Evolutionary conservation across 805 yeast species (phyloP), one percentile per base, ranked within the genome.

Genomic region (Pichia californica): DNA sequence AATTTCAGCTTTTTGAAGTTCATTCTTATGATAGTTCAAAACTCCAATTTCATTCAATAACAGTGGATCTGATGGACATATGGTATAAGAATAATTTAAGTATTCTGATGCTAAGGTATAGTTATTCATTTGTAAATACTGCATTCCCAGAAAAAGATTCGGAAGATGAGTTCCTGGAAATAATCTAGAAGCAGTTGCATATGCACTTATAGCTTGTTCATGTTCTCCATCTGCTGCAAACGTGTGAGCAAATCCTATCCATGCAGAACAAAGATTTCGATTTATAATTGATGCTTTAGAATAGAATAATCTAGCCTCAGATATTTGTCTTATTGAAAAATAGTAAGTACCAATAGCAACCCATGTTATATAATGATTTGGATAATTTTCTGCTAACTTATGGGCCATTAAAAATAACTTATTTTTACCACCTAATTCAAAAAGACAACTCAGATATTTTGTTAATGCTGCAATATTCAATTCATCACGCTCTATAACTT

Each of bases 141-240:
- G 98, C 96, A 93, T 93, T 1, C 99, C 99, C 31, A 93, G 69
- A 55, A 86, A 91, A 46, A 93, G 66, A 55, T 84, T 79, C 2
- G 99, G 98, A 37, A 89, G 65, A 60, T 93, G 97, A 4, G 89
- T 81, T 1, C 95, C 95, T 0, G 89, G 88, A 56, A 93, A 93
- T 34, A 89, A 71, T 48, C 96, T 69, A 1, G 96, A 88, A 0
- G 97, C 97, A 11, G 95, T 89, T 2, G 98, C 89, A 63, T 89
- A 93, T 0, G 98, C 98, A 44, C 96, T 83, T 19, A 93, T 83
- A 1, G 98, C 98, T 63, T 93, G 98, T 61, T 93, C 99, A 61
- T 93, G 97, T 63, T 93, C 99, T n/a, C 96, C 95, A 61, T 93
- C 99, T 3, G 86, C 82, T 0, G 96, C 96, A 74, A 89, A 93